Evolutionary conservation across 208 protist genomes (phyloP), one percentile per base, ranked within the genome.

Genomic region (Trypanosoma congolense): DNA sequence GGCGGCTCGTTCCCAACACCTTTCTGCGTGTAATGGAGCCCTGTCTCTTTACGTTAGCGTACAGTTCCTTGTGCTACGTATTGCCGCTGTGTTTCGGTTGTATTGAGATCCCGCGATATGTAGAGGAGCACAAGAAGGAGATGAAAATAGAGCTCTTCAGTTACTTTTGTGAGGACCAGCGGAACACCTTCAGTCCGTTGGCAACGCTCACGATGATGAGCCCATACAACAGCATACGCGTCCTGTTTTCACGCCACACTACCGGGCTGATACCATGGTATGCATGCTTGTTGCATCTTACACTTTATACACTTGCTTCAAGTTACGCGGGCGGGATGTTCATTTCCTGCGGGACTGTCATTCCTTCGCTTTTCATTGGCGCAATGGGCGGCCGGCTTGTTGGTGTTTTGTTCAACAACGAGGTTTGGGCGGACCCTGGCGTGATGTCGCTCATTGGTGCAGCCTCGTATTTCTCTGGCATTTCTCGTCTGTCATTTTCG

Each of bases 401-500:
- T 49, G 75, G 72, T 0, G 42, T 68, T 6, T 44, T 75, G n/a
- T 76, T 84, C 36, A 47, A 56, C 2, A 60, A 75, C 45, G 65
- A 69, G 6, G 48, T 54, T 29, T 83, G 77, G 73, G 75, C 83
- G 16, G 85, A 89, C 49, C 81, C 83, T 22, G 85, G 85, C 35
- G 73, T 87, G 9, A 79, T 90, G 6, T 82, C 90, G 3, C 62
- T 96, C 4, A 64, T 96, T 29, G 90, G 90, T 16, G 77, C 84
- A 9, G 79, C 83, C 0, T 69, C 79, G 0, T 91, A 93, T 53
- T 83, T 93, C 41, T 77, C 73, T 1, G 90, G 87, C 40, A 81
- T 94, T 24, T 89, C 83, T 4, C 80, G 90, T 25, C 71, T 94
- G 1, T 93, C 90, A 9, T 78, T 95, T 30, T 84, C 83, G 2